These are phyloP conservation scores for Pichia sp. DNA, from an alignment of 1,139 yeast genomes.

Conservation along the genomic window DNA sequence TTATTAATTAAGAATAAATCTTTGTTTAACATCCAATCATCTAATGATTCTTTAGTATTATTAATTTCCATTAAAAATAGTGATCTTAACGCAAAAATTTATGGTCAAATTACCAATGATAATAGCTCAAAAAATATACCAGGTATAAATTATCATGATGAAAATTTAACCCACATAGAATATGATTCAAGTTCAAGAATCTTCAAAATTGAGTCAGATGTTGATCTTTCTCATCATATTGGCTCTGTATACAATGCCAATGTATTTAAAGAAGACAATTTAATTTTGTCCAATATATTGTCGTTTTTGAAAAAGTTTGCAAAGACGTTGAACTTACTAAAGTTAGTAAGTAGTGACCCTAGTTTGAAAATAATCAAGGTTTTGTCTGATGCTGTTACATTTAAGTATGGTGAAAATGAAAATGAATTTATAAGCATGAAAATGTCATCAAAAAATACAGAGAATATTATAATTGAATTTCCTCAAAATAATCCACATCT, in stretches of 20 bases:
- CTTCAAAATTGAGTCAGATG: constrained; percentile 25
- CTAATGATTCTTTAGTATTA: constrained; percentile 27
- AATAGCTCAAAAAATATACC: constrained; percentile 23
- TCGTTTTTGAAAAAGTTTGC: constrained; percentile 24
- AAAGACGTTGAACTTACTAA: constrained; percentile 23
- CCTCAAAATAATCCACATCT: constrained; percentile 27
- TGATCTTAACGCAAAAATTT: constrained; percentile 23
- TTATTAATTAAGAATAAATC: constrained; percentile 27
- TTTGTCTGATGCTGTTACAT: constrained; percentile 24
- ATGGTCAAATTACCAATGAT: constrained; percentile 26
- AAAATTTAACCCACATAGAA: constrained; percentile 21
- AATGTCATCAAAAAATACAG: constrained; percentile 13
- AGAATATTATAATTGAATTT: constrained; percentile 20
- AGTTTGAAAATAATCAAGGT: constrained; percentile 24
- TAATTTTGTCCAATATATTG: constrained; percentile 23
- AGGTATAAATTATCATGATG: constrained; percentile 22
- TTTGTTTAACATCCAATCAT: constrained; percentile 26
- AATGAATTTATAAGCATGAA: constrained; percentile 24
- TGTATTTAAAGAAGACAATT: constrained; percentile 1
- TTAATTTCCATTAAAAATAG: constrained; percentile 21
- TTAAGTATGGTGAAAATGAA: constrained; percentile 25
- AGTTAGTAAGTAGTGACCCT: constrained; percentile 24
- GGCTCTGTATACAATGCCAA: background rate
- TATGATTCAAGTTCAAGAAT: constrained; percentile 22
- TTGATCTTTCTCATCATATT: constrained; percentile 22